phyloP scores from a whole-genome alignment of 305 asterid genomes.

The Caryopteris hybrid region DNA sequence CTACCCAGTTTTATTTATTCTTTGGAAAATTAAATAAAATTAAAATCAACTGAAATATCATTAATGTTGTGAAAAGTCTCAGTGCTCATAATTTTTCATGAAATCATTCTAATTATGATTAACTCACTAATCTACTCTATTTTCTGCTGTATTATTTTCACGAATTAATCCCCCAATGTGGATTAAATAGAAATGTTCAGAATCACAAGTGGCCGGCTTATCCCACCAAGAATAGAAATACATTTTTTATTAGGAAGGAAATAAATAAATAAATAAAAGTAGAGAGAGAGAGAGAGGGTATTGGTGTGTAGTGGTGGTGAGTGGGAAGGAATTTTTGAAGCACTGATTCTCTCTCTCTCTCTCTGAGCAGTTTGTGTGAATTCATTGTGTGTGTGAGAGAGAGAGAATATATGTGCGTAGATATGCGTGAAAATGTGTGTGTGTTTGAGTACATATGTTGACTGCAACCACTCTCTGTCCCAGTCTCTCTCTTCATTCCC shows the following conservation, averaged over 20 bases:
- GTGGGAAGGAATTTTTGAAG: slow-evolving; percentile 30
- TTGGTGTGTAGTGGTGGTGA: slow-evolving; percentile 16
- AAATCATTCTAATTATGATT: background rate
- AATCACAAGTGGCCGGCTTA: background rate
- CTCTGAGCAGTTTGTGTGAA: background rate
- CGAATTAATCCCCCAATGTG: no score
- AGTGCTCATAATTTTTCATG: slow-evolving; percentile 4
- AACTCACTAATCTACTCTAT: background rate
- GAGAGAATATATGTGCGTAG: background rate
- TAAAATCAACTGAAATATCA: slow-evolving; percentile 10
- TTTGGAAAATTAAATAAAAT: background rate
- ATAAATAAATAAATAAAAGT: background rate
- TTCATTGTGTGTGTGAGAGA: background rate
- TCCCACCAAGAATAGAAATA: no score
- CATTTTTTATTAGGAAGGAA: no score
- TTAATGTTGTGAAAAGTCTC: slow-evolving; percentile 12
- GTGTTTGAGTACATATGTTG: slow-evolving; percentile 33
- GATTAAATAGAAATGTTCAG: no score
- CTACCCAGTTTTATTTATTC: background rate
- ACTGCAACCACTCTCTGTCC: slow-evolving; percentile 37
- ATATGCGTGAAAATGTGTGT: background rate
- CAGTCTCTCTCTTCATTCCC: slow-evolving; percentile 8
- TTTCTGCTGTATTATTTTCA: no score
- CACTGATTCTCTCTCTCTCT: slow-evolving; percentile 19
- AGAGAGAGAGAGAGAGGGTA: background rate